Base-by-base conservation (phyloP, 2,329 filamentous ascomycete species). In the Neofusicoccum parvum region DNA sequence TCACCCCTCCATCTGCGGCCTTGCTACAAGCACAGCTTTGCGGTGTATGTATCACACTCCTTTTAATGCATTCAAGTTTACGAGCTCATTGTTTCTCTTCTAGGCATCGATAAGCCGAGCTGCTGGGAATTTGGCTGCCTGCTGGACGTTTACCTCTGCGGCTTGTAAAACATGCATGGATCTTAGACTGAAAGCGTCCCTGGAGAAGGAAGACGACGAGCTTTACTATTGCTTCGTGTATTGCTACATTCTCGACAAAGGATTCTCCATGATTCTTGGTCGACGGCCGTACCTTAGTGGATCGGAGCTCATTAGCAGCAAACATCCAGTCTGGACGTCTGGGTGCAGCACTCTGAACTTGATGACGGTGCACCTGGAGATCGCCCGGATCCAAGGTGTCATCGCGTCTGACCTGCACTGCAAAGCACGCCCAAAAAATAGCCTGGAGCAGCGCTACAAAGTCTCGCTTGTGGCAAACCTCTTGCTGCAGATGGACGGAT, bases 41-140 rank as follows among this genome's bases (percentile, higher is more conserved):
- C 12, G 73, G 74, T 3, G 73, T 74, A 66, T 63, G 72, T 71
- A 64, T 17, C 54, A 46, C 15, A 45, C 27, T 1, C 15, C 2
- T 32, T 17, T 3, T 20, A 5, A 5, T 32, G 11, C 20, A 23
- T 23, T 23, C 20, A 23, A 23, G 20, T 23, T 23, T 23, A 23
- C 20, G 20, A 23, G 20, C 20, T 23, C 20, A 23, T 23, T 23
- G 20, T 23, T 23, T 1, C 20, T 23, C 20, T 23, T 23, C 20
- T 34, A 74, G 70, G 72, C 72, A 36, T 70, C 74, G 60, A 69
- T 75, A 59, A 73, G 74, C 70, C 73, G 75, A 46, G 72, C 74
- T 9, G 69, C 73, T 4, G 74, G 74, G 0, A 74, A 76, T n/a
- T 70, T 73, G 5, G 68, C 68, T 32, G 70, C 70, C 20, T 75